phyloP scores from a whole-genome alignment of 1,139 yeast genomes.

The Diutina siamensis region DNA sequence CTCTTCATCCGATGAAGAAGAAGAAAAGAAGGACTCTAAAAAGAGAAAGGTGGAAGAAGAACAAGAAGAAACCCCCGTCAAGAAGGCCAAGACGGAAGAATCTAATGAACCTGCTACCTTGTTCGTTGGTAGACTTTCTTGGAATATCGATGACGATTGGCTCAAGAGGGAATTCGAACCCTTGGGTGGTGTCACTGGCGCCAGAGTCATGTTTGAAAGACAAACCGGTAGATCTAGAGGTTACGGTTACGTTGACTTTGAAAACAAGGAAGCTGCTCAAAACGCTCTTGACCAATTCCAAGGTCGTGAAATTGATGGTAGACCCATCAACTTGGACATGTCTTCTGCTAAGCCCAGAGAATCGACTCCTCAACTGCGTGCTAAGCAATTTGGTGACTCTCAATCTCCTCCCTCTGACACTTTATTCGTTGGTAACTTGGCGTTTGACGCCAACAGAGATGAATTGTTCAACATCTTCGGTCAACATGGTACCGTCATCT shows the following conservation, averaged over 20 bases:
- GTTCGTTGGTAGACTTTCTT: slow-evolving; percentile 93
- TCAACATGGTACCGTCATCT: slow-evolving; percentile 67
- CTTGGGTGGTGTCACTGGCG: slow-evolving; percentile 69
- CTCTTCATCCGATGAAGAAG: slow-evolving; percentile 10
- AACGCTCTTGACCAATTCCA: slow-evolving; percentile 80
- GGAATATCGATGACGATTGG: slow-evolving; percentile 96
- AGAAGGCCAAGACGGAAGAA: slow-evolving; percentile 23
- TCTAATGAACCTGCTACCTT: slow-evolving; percentile 68
- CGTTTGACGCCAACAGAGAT: slow-evolving; percentile 82
- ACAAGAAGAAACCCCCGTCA: slow-evolving; percentile 8
- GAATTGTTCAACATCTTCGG: slow-evolving; percentile 60
- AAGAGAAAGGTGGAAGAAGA: slow-evolving; percentile 21
- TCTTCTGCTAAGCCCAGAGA: slow-evolving; percentile 65
- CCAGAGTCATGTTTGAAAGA: slow-evolving; percentile 92
- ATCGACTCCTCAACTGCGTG: slow-evolving; percentile 39
- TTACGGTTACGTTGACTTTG: slow-evolving; percentile 96
- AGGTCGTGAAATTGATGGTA: slow-evolving; percentile 93
- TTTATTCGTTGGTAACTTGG: slow-evolving; percentile 87
- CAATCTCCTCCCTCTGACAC: slow-evolving; percentile 92
- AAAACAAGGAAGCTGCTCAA: slow-evolving; percentile 63
- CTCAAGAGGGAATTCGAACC: slow-evolving; percentile 76
- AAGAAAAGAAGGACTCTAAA: neutral
- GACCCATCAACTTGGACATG: slow-evolving; percentile 89
- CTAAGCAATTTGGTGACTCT: slow-evolving; percentile 78
- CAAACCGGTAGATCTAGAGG: slow-evolving; percentile 92